These are phyloP conservation scores for Ceratocystis alfenasii DNA, from an alignment of 2,329 filamentous ascomycete species.

Conservation along the genomic window DNA sequence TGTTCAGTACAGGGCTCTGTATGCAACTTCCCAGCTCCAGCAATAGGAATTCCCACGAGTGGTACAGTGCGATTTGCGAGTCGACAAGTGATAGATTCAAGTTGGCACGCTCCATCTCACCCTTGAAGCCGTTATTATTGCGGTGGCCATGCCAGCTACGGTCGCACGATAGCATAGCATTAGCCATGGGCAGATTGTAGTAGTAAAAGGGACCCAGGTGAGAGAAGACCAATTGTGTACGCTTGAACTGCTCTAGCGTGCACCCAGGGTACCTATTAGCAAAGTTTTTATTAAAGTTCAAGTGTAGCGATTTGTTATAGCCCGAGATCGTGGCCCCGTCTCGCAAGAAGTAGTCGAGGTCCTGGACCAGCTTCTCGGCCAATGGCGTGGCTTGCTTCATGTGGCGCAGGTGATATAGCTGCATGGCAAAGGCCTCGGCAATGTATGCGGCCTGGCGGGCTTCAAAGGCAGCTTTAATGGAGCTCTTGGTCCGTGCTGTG, in stretches of 20 bases:
- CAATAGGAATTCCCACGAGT: constrained; percentile 79
- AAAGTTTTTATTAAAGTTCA: constrained; percentile 76
- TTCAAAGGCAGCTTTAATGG: constrained; percentile 46
- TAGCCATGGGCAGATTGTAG: constrained; percentile 67
- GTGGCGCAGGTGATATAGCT: constrained; percentile 75
- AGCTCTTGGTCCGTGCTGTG: constrained; percentile 41
- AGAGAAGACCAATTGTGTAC: constrained; percentile 53
- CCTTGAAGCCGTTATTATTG: constrained; percentile 58
- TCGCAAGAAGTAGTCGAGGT: constrained; percentile 67
- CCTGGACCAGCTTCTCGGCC: constrained; percentile 58
- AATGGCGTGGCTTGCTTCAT: constrained; percentile 53
- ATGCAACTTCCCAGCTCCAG: constrained; percentile 64
- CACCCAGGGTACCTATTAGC: constrained; percentile 62
- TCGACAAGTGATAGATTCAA: constrained; percentile 84
- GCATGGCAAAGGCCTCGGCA: constrained; percentile 80
- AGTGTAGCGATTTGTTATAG: constrained; percentile 80
- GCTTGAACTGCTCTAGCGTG: constrained; percentile 66
- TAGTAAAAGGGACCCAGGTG: constrained; percentile 67
- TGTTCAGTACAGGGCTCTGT: constrained; percentile 45
- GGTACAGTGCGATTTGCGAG: constrained; percentile 75
- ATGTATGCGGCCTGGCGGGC: constrained; percentile 68
- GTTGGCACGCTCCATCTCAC: constrained; percentile 79
- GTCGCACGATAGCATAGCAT: constrained; percentile 65
- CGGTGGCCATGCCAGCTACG: constrained; percentile 60
- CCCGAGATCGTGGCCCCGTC: constrained; percentile 66